Percentiles rank a stretch among this genome's conserved stretches.
phyloP scores from a whole-genome alignment of 495 filamentous ascomycete species.

The Penicillium maclennaniae region DNA sequence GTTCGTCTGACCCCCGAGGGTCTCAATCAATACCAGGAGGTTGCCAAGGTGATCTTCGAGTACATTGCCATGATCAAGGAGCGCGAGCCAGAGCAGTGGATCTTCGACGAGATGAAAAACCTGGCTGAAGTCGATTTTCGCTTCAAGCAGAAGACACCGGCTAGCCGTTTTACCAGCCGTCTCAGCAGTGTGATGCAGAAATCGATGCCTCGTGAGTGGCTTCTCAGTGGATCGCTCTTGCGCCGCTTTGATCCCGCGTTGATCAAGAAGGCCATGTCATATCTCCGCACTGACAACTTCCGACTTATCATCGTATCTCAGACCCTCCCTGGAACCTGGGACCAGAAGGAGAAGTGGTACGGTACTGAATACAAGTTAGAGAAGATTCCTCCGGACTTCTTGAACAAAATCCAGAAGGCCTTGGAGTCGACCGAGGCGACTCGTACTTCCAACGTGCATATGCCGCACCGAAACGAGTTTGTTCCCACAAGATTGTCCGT shows the following conservation, averaged over 20 bases:
- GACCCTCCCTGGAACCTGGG: constrained; percentile 78
- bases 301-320: constrained; percentile 75
- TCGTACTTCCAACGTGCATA: constrained; percentile 68
- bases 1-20: constrained; percentile 85
- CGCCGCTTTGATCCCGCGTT: constrained; percentile 71
- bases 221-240: constrained; percentile 74
- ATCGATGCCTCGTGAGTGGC: constrained; percentile 75
- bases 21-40: constrained; percentile 77
- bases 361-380: constrained; percentile 89
- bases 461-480: constrained; percentile 94
- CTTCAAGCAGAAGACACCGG: constrained; percentile 88
- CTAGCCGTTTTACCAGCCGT: constrained; percentile 80
- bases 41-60: constrained; percentile 85
- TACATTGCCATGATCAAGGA: constrained; percentile 88
- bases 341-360: constrained; percentile 94
- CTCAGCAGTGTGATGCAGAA: constrained; percentile 86
- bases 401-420: constrained; percentile 64
- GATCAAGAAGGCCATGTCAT: constrained; percentile 71
- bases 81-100: constrained; percentile 81
- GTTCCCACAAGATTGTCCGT: constrained; percentile 92
- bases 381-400: constrained; percentile 73
- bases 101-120: constrained; percentile 84
- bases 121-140: constrained; percentile 90
- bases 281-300: constrained; percentile 86
- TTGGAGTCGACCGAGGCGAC: constrained; percentile 51